Base-by-base conservation (phyloP, 1,284 basidiomycete genomes). In the Trametes pubescens region DNA sequence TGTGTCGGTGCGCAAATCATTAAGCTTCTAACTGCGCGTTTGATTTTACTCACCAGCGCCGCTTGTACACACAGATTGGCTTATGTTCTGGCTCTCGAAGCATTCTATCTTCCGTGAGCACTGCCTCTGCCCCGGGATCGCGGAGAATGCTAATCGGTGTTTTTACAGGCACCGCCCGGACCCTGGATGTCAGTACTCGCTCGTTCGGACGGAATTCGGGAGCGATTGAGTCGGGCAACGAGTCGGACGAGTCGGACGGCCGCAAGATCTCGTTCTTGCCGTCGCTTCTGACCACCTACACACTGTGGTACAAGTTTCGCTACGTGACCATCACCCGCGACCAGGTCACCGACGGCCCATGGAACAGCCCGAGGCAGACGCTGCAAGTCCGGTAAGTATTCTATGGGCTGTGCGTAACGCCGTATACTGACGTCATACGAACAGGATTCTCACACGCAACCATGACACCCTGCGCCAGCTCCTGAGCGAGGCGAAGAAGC, bases 401-500 rank as follows among this genome's bases (percentile, higher is more conserved):
- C 32, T 22, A 14, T 2, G 21, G 6, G 32, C 18, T 62, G 1
- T 44, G 11, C 18, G 29, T 13, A 24, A 10, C 24, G 18, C 2
- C 8, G 13, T 4, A 44, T 58, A 46, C 58, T 38, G 2, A 61
- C 53, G 38, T 40, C 18, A n/a, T 37, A 5, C 4, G 22, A 5
- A 1, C 60, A 89, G 87, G 35, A 85, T 90, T 48, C 68, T 89
- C 60, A 78, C 85, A 5, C 79, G 84, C 14, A 71, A 80, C 59
- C 84, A 84, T 51, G 64, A 69, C 0, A 65, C 86, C 32, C 77
- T 91, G 13, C 80, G 83, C 43, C 68, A 79, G 3, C 76, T 91
- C 3, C 76, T 91, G 0, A 72, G 80, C 4, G 86, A 89, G 40
- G 88, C 89, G 1, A 87, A 85, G 75, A 78, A 77, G 47, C 73